A percentile compares a stretch with the other conserved stretches of the same genome.
Conservation (phyloP, 2,329 filamentous ascomycete species). For the Aureobasidium vineae region DNA sequence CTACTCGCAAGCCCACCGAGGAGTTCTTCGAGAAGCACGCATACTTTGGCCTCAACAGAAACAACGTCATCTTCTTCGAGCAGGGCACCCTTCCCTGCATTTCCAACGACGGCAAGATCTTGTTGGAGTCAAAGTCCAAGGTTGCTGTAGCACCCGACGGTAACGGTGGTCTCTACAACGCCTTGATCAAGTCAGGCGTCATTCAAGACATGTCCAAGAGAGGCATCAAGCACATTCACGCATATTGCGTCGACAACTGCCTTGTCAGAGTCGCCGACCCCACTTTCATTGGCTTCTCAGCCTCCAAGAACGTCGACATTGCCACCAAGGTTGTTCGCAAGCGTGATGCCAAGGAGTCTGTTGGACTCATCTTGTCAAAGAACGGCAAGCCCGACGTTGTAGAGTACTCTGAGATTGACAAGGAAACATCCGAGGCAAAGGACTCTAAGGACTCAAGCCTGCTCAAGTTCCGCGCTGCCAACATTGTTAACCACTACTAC, state of each 20-base stretch:
- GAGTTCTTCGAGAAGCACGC: slow-evolving; percentile 85
- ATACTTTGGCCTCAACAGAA: slow-evolving; percentile 84
- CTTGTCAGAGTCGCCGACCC: slow-evolving; percentile 98
- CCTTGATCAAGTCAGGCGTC: slow-evolving; percentile 74
- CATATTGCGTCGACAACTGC: slow-evolving; percentile 99
- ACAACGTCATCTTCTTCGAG: slow-evolving; percentile 91
- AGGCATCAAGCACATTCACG: slow-evolving; percentile 91
- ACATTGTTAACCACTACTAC: slow-evolving; percentile 99
- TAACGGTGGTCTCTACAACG: slow-evolving; percentile 95
- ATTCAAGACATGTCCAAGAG: slow-evolving; percentile 85
- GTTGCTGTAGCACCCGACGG: slow-evolving; percentile 94
- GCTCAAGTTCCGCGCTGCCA: slow-evolving; percentile 94
- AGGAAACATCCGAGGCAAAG: slow-evolving; percentile 80
- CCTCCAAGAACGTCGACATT: slow-evolving; percentile 85
- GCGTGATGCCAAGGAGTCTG: slow-evolving; percentile 92
- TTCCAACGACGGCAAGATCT: slow-evolving; percentile 95
- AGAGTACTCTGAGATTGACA: slow-evolving; percentile 96
- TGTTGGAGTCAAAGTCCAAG: slow-evolving; percentile 85
- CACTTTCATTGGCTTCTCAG: slow-evolving; percentile 90
- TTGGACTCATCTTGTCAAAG: slow-evolving; percentile 90
- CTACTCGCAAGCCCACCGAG: slow-evolving; percentile 88
- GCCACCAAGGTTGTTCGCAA: slow-evolving; percentile 99
- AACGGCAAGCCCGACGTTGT: slow-evolving; percentile 96
- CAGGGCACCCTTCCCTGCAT: slow-evolving; percentile 96
- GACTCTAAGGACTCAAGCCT: slow-evolving; percentile 77